Conservation (phyloP, 1,139 yeast genomes). For the Meyerozyma smithsonii region DNA sequence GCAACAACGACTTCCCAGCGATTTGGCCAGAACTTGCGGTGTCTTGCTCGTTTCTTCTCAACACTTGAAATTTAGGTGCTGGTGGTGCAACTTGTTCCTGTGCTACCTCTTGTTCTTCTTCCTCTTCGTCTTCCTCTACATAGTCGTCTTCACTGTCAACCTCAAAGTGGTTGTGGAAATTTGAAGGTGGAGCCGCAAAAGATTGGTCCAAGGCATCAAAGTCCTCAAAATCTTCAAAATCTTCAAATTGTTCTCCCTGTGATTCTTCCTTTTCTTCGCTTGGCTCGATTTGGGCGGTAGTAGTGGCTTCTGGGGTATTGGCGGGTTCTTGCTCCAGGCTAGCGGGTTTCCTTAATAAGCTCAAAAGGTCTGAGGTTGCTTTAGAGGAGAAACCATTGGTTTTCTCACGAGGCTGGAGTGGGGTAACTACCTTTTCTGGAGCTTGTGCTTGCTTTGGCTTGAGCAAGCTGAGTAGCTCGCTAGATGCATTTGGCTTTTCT, state of each 20-base stretch:
- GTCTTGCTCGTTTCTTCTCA: neutral
- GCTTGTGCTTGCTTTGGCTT: conserved; percentile 9
- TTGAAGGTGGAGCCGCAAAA: neutral
- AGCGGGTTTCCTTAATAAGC: conserved; percentile 13
- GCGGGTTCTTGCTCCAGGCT: neutral
- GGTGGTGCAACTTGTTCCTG: neutral
- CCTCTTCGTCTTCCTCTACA: neutral
- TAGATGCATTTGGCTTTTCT: conserved; percentile 11
- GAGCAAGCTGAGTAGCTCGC: conserved; percentile 16
- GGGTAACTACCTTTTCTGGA: conserved; percentile 6
- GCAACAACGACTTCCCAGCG: neutral
- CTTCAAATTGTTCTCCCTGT: conserved; percentile 16
- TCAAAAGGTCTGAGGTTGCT: conserved; percentile 15
- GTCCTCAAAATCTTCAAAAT: conserved; percentile 34
- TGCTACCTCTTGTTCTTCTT: neutral
- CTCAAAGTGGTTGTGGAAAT: neutral
- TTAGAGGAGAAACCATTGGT: conserved; percentile 5
- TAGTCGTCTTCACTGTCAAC: neutral
- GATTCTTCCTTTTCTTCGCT: conserved; percentile 8
- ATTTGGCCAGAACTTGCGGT: neutral
- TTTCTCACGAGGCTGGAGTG: conserved; percentile 12
- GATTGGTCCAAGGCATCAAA: conserved; percentile 21
- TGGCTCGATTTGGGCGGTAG: neutral
- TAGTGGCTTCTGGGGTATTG: neutral
- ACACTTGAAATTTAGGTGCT: neutral